Base-by-base conservation (phyloP, 202 grass and related monocot species). In the Digitaria exilis region DNA sequence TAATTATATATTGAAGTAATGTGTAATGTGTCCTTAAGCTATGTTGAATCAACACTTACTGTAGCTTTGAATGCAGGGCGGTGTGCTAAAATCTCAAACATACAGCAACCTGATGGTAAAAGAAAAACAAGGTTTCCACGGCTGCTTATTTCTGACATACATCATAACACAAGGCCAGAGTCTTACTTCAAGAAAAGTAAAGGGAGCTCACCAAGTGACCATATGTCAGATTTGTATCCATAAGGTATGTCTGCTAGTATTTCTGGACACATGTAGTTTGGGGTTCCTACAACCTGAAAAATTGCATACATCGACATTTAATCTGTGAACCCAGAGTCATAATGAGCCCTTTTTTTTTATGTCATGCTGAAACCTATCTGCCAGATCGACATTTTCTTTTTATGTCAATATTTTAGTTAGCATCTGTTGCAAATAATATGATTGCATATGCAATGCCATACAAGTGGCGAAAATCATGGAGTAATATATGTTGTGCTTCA, bases 81-180 rank as follows among this genome's bases (percentile, higher is more conserved):
- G 71, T 97, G 94, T 64, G 94, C 94, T 84, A 93, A 85, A 77
- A 93, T 97, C 89, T 97, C 91, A 85, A 97, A 97, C 91, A 97
- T 97, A 79, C 94, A 97, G 80, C 94, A 97, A 86, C 94, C 94
- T 97, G 86, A 75, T 35, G 30, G 87, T 22, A 63, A 48, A 83
- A 71, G 16, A 82, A n/a, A 69, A 67, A 21, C 25, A 76, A 69
- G 25, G 14, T 52, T 52, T 75, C 17, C 32, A 49, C 37, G 76
- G 52, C 3, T 74, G 35, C 39, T 77, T 65, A 77, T 46, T 85
- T 48, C 41, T 64, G 16, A 7, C 18, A 81, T 48, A 28, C 69
- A 57, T 58, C 39, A 76, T 24, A n/a, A 76, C 15, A 80, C 28
- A 79, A 81, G 49, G 31, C 14, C 4, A 54, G 58, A 66, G 54